Evolutionary conservation across 2,329 filamentous ascomycete genomes (phyloP), one percentile per base, ranked within the genome.

Genomic region (Hypoxylon sp.): DNA sequence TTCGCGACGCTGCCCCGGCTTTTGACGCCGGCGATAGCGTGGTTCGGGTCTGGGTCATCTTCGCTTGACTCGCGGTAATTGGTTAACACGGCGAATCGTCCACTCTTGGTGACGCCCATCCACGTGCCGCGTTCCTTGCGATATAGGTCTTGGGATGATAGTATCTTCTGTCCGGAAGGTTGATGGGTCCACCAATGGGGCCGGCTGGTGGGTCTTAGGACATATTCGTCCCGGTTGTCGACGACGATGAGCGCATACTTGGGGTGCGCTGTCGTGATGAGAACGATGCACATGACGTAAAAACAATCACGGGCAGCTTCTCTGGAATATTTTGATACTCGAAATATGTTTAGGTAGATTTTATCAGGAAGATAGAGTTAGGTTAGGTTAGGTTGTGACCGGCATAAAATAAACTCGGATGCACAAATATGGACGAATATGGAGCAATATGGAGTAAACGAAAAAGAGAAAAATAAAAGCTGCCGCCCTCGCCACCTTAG

Each of bases 211-310:
- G 87, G 87, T 26, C 87, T 82, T 13, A 89, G 81, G 66, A 90
- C 86, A 77, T 85, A 90, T 75, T 90, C 91, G 80, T 94, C 91
- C 70, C 91, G 86, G 76, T 94, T 94, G 79, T 93, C 87, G 74
- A 93, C 81, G 63, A 92, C 79, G 70, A 94, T 90, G 63, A 94
- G 82, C 24, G 89, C 84, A 77, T 94, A 94, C 68, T 85, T 81
- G 8, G 91, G 91, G 74, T 94, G 91, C 47, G 89, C 84, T 17
- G 91, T 94, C 24, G 91, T 92, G 61, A 92, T 80, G 47, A 94
- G 81, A 50, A 88, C 89, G 78, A 94, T 93, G 75, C 91, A 94
- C 91, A 94, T 94, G 59, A 51, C 76, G 66, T 39, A 48, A 17
- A 26, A 37, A 41, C 6, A 22, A 26, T 26, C 30, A 59, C 7